These are phyloP conservation scores for Solidago caesia DNA, from an alignment of 129 eudicot species.

Conservation along the genomic window DNA sequence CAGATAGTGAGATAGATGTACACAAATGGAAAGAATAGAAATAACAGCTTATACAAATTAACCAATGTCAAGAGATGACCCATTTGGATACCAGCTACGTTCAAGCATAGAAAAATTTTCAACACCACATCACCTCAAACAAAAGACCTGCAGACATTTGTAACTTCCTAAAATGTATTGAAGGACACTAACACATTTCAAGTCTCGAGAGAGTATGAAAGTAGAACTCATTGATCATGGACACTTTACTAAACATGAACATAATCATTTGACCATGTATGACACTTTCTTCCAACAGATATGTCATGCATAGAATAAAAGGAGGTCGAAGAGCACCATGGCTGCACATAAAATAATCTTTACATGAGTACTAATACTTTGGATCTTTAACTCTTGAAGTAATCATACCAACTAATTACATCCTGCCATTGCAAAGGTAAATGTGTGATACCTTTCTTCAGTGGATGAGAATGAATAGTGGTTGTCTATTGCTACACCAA, in stretches of 20 bases:
- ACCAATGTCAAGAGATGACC: background rate
- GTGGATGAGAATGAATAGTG: constrained; percentile 54
- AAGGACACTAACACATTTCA: constrained; percentile 27
- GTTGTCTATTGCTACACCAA: constrained; percentile 88
- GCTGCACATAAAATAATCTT: constrained; percentile 29
- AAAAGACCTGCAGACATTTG: background rate
- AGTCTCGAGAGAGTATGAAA: constrained; percentile 25
- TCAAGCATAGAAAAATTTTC: background rate
- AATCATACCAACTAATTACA: constrained; percentile 95
- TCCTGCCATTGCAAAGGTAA: constrained; percentile 71
- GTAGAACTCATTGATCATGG: constrained; percentile 11
- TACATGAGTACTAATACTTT: constrained; percentile 48
- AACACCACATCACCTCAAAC: background rate
- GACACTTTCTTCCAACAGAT: constrained; percentile 36
- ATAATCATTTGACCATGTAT: constrained; percentile 36
- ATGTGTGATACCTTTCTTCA: constrained; percentile 86
- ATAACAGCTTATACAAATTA: background rate
- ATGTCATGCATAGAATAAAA: constrained; percentile 43
- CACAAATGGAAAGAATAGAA: background rate
- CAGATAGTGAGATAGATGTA: background rate
- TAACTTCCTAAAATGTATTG: background rate
- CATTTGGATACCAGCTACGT: background rate
- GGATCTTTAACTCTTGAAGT: constrained; percentile 86
- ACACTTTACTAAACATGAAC: constrained; percentile 12
- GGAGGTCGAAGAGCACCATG: constrained; percentile 34